These are phyloP conservation scores for Sungouiella thailandica DNA, from an alignment of 805 yeast species.

Conservation along the genomic window DNA sequence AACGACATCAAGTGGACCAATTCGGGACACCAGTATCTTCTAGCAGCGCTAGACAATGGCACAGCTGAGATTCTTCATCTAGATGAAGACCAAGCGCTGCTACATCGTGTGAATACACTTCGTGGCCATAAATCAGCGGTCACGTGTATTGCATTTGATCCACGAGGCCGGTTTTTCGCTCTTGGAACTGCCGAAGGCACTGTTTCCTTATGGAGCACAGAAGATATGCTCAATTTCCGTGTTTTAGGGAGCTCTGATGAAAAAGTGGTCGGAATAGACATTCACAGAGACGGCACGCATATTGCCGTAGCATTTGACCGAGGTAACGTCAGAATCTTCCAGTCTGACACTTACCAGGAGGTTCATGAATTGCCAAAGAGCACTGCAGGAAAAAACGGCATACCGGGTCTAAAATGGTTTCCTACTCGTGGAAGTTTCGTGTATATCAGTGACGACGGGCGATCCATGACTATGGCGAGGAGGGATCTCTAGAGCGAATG, in stretches of 20 bases:
- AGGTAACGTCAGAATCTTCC: slow-evolving; percentile 37
- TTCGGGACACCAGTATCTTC: slow-evolving; percentile 28
- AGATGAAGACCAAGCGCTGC: slow-evolving; percentile 3
- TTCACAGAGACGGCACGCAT: slow-evolving; percentile 42
- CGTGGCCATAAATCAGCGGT: slow-evolving; percentile 47
- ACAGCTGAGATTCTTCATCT: slow-evolving; percentile 22
- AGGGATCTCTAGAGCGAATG: neutral
- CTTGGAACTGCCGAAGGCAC: slow-evolving; percentile 58
- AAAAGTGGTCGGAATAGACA: slow-evolving; percentile 35
- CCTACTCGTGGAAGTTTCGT: slow-evolving; percentile 30
- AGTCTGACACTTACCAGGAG: slow-evolving; percentile 22
- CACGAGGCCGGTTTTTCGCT: slow-evolving; percentile 45
- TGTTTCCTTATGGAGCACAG: slow-evolving; percentile 45
- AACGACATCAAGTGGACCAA: slow-evolving; percentile 45
- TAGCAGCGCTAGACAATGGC: slow-evolving; percentile 47
- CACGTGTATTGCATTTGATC: slow-evolving; percentile 45
- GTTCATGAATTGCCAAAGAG: slow-evolving; percentile 22
- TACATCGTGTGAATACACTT: slow-evolving; percentile 13
- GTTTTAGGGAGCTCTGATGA: slow-evolving; percentile 40
- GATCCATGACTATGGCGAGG: slow-evolving; percentile 16
- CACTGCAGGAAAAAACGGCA: slow-evolving; percentile 1
- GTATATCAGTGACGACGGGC: slow-evolving; percentile 27
- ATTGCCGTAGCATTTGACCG: slow-evolving; percentile 43
- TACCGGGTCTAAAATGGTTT: slow-evolving; percentile 17
- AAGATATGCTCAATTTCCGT: slow-evolving; percentile 29